These are phyloP conservation scores for Termitomyces sp. DNA, from an alignment of 768 basidiomycete genomes.

Conservation along the genomic window DNA sequence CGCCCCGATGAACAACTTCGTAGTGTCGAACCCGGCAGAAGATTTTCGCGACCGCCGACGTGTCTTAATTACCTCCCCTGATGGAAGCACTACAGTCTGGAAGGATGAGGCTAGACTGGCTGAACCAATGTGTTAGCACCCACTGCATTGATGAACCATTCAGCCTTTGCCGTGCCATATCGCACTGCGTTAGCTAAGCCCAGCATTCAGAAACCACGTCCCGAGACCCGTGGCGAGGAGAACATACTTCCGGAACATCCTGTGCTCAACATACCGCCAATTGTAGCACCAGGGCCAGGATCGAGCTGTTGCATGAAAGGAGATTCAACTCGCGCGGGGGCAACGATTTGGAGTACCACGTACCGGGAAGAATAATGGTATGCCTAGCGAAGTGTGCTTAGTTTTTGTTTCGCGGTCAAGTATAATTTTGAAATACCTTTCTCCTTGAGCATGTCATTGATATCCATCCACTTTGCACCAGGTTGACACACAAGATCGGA, in stretches of 20 bases:
- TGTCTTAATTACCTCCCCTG: slow-evolving; percentile 88
- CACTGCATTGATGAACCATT: slow-evolving; percentile 88
- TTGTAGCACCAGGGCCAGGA: slow-evolving; percentile 73
- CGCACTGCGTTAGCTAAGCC: slow-evolving; percentile 66
- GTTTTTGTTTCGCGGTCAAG: neutral
- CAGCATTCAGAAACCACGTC: neutral
- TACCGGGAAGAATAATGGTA: slow-evolving; percentile 82
- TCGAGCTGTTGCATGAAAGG: slow-evolving; percentile 44
- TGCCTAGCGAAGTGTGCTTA: slow-evolving; percentile 31
- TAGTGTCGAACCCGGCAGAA: slow-evolving; percentile 81
- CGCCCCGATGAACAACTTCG: slow-evolving; percentile 84
- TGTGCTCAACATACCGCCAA: slow-evolving; percentile 84
- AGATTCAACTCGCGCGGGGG: neutral
- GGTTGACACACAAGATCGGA: slow-evolving; percentile 72
- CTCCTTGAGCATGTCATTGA: slow-evolving; percentile 61
- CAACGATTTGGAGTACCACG: slow-evolving; percentile 11
- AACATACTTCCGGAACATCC: slow-evolving; percentile 76
- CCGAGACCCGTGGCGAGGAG: neutral
- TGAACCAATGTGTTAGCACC: slow-evolving; percentile 11
- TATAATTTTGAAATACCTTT: slow-evolving; percentile 33
- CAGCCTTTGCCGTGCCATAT: slow-evolving; percentile 84
- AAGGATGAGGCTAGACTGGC: neutral
- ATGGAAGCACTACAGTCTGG: slow-evolving; percentile 85
- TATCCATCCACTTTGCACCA: slow-evolving; percentile 63
- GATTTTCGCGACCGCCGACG: slow-evolving; percentile 74